Evolutionary conservation across 441 rosid species (phyloP).

Genomic region (Croton setiger): DNA sequence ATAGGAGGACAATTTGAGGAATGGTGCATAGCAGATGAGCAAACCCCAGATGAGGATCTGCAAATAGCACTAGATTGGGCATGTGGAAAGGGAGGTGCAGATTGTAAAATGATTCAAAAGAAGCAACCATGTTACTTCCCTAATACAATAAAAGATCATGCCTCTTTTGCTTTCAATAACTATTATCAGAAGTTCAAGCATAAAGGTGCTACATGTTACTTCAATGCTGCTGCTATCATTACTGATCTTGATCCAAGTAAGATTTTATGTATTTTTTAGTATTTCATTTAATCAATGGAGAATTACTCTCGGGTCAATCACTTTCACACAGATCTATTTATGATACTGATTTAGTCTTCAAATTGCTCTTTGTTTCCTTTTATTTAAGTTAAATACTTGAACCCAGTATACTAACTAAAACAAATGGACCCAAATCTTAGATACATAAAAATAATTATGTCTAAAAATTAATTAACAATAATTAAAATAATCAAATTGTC

Average conservation of each 20-base stretch:
- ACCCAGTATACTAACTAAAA: no score
- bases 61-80: conserved; percentile 59
- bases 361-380: no score
- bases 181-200: conserved; percentile 60
- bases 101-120: conserved; percentile 37
- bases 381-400: no score
- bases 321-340: no score
- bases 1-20: conserved; percentile 40
- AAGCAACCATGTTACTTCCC: conserved; percentile 47
- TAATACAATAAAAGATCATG: conserved; percentile 43
- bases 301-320: no score
- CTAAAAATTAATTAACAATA: no score
- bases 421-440: no score
- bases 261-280: no score
- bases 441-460: no score
- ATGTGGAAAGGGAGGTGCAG: conserved; percentile 58
- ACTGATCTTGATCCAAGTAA: conserved; percentile 66
- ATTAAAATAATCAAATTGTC: no score
- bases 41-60: conserved; percentile 48
- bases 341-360: no score
- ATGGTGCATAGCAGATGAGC: conserved; percentile 74
- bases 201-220: conserved; percentile 54
- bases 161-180: conserved; percentile 56
- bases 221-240: conserved; percentile 53
- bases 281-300: no score